Base-by-base conservation (phyloP, 75 land plant species). In the Pinus tabuliformis region DNA sequence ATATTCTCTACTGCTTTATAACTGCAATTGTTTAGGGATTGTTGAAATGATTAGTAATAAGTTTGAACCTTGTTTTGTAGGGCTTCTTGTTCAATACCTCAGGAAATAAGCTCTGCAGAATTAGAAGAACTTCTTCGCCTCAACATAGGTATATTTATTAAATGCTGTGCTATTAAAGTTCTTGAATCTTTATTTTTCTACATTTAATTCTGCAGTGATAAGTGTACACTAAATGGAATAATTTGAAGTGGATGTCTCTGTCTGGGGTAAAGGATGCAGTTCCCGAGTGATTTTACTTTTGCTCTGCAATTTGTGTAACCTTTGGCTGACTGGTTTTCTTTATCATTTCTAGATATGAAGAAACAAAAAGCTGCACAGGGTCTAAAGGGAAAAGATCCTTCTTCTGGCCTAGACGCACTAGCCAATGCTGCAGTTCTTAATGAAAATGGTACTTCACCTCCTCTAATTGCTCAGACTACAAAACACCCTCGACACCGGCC, bases 401-500 rank as follows among this genome's bases (percentile, higher is more conserved):
- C 75, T 73, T 68, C 64, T 18, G 83, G 81, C 13, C 66, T 81
- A 12, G 81, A 81, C 0, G 73, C 83, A 22, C 57, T 81, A 57
- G 83, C 83, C 37, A 81, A 62, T 59, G 81, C 62, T 37, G 83
- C 81, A 0, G 81, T 57, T 42, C 33, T 70, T 26, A 81, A 81
- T 26, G 82, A 80, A 17, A 80, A 78, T 68, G 57, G 65, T 20
- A 57, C 13, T 15, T 20, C 76, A 28, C 39, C 76, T 70, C 57
- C 79, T 74, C 65, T 84, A 56, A 79, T 79, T 57, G 83, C 87
- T 42, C 76, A 84, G 33, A 86, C 88, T 26, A 86, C 88, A 33
- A 86, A 86, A 76, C 88, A 86, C 59, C 88, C 88, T 49, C 79
- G 88, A 12, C 88, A 86, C 75, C 79, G 88, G 12, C 88, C 88